These are phyloP conservation scores for Penicillium pulvis DNA, from an alignment of 495 filamentous ascomycete species.

Conservation along the genomic window DNA sequence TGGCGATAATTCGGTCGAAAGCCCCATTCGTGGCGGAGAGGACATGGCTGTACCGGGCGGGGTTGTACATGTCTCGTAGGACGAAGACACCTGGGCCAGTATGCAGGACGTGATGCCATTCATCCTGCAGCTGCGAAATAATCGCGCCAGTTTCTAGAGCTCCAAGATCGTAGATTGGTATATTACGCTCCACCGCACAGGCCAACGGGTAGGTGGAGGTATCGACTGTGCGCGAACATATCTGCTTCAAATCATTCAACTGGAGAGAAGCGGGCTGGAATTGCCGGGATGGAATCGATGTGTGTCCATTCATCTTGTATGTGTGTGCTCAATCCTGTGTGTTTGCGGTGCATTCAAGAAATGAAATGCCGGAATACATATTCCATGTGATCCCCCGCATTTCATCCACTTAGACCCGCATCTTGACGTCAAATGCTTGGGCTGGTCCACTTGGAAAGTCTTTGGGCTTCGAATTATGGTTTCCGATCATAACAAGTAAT, in stretches of 20 bases:
- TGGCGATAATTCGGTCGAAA: constrained; percentile 47
- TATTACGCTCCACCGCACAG: constrained; percentile 39
- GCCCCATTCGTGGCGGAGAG: constrained; percentile 44
- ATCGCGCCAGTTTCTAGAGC: constrained; percentile 25
- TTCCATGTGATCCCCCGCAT: constrained; percentile 24
- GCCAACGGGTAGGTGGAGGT: constrained; percentile 46
- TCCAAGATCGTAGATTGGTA: constrained; percentile 54
- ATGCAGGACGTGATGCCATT: constrained; percentile 57
- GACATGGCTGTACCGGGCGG: constrained; percentile 25
- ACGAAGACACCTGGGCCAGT: constrained; percentile 56
- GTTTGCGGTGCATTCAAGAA: constrained; percentile 13
- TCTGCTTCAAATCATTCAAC: constrained; percentile 42
- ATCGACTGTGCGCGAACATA: constrained; percentile 42
- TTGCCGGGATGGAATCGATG: constrained; percentile 24
- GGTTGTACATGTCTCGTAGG: constrained; percentile 47
- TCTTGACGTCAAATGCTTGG: constrained; percentile 2
- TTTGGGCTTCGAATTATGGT: constrained; percentile 13
- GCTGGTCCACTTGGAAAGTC: background rate
- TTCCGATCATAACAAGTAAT: constrained; percentile 14
- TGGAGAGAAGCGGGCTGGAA: constrained; percentile 23
- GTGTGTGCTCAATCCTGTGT: background rate
- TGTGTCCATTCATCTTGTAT: constrained; percentile 17
- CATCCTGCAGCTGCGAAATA: constrained; percentile 46
- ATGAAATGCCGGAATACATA: constrained; percentile 21
- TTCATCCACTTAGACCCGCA: constrained; percentile 17